Conservation (phyloP, 805 yeast genomes). For the Starmerella ratchasimensis region DNA sequence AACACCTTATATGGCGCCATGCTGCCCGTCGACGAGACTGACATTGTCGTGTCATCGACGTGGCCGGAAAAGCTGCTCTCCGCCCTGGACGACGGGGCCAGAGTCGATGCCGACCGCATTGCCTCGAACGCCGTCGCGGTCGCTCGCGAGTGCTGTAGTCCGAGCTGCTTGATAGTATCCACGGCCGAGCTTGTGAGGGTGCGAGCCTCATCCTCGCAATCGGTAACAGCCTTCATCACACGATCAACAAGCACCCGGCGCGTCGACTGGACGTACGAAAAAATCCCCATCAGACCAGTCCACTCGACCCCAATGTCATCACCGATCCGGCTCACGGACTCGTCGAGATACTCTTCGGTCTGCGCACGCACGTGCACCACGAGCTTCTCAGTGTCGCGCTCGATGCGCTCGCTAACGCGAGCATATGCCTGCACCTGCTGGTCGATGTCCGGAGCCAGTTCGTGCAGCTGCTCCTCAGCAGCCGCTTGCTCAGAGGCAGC, state of each 20-base stretch:
- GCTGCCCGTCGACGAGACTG: too few relatives aligned
- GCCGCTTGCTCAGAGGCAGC: conserved; percentile 34
- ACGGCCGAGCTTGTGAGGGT: conserved; percentile 46
- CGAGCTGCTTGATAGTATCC: conserved; percentile 45
- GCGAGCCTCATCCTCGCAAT: conserved; percentile 60
- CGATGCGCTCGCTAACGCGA: conserved; percentile 44
- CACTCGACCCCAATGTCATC: conserved; percentile 41
- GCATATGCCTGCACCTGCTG: conserved; percentile 38
- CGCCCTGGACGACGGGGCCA: too few relatives aligned
- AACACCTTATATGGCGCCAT: conserved; percentile 35
- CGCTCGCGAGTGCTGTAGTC: conserved; percentile 47
- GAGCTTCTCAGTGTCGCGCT: conserved; percentile 46
- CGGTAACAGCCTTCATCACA: conserved; percentile 47
- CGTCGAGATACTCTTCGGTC: conserved; percentile 41
- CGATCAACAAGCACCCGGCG: conserved; percentile 53
- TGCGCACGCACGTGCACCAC: conserved; percentile 45
- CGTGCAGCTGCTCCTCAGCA: conserved; percentile 37
- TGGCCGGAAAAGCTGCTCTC: too few relatives aligned
- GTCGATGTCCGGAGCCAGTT: conserved; percentile 53
- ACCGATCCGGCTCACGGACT: conserved; percentile 41
- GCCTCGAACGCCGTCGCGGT: too few relatives aligned
- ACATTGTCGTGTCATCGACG: too few relatives aligned
- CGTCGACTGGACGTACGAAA: conserved; percentile 56
- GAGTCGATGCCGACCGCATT: too few relatives aligned
- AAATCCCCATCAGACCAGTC: conserved; percentile 48